Conservation (phyloP, 805 yeast genomes). For the Barnettozyma populi region DNA sequence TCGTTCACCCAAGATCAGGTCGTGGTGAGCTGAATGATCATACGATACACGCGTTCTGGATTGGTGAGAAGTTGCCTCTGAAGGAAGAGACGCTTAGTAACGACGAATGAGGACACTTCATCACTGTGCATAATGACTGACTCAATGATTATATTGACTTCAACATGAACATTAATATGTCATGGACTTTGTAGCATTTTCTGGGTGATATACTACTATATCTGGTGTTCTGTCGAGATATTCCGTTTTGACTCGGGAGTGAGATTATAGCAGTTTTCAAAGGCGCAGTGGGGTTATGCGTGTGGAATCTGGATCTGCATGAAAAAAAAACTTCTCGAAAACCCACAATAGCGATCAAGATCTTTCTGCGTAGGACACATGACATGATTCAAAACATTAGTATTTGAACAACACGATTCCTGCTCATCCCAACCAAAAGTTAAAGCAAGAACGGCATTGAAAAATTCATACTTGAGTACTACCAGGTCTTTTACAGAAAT, state of each 20-base stretch:
- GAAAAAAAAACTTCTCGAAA: neutral
- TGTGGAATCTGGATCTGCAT: neutral
- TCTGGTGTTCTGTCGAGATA: too few relatives aligned
- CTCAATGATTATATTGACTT: too few relatives aligned
- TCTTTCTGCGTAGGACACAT: neutral
- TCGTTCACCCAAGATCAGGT: conserved; percentile 48
- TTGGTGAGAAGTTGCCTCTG: conserved; percentile 38
- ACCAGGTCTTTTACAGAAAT: neutral
- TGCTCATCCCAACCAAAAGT: too few relatives aligned
- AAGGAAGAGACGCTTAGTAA: conserved; percentile 8
- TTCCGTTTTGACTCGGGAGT: too few relatives aligned
- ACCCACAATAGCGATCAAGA: neutral
- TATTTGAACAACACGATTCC: neutral
- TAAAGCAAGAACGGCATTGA: too few relatives aligned
- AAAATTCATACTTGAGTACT: too few relatives aligned
- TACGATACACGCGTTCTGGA: conserved; percentile 51
- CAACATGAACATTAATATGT: too few relatives aligned
- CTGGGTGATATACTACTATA: too few relatives aligned
- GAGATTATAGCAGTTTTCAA: too few relatives aligned
- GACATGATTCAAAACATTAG: neutral
- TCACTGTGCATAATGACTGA: neutral
- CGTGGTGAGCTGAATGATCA: conserved; percentile 39
- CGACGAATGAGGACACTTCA: neutral
- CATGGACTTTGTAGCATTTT: too few relatives aligned
- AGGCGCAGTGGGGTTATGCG: too few relatives aligned